phyloP scores from a whole-genome alignment of 106 monocot species.

The Apostasia shenzhenica region DNA sequence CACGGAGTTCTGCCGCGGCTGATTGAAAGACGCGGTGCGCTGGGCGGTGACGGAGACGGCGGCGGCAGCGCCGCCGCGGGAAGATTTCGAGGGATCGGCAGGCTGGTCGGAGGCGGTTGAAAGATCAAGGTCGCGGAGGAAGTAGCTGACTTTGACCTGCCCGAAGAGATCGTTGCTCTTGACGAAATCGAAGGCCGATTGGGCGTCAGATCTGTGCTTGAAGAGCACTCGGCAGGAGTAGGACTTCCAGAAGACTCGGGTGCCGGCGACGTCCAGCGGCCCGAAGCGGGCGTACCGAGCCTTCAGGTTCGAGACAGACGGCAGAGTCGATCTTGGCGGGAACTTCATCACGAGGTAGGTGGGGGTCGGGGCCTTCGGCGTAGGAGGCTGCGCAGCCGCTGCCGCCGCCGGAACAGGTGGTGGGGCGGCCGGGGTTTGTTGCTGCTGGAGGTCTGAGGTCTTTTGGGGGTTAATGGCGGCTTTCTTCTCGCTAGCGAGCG shows the following conservation, averaged over 20 bases:
- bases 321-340: conserved; percentile 15
- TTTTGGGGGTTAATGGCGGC: background rate
- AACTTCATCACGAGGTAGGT: conserved; percentile 16
- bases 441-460: background rate
- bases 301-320: conserved; percentile 15
- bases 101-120: conserved; percentile 2
- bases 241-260: conserved; percentile 12
- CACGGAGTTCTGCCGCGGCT: background rate
- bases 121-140: conserved; percentile 1
- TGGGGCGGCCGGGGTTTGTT: background rate
- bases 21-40: background rate
- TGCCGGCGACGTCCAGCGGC: conserved; percentile 5
- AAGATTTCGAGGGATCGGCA: background rate
- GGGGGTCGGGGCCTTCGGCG: conserved; percentile 6
- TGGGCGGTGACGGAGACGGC: background rate
- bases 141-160: conserved; percentile 9
- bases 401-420: background rate
- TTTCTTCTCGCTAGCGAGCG: conserved; percentile 10
- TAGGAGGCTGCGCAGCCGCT: background rate
- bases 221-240: conserved; percentile 17
- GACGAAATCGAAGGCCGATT: conserved; percentile 1
- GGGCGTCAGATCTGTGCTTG: conserved; percentile 17
- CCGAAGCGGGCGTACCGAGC: conserved; percentile 22
- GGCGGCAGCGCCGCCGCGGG: background rate
- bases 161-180: conserved; percentile 14